Base-by-base conservation (phyloP, 441 rosid genomes). In the Pelargonium exstipulatum region DNA sequence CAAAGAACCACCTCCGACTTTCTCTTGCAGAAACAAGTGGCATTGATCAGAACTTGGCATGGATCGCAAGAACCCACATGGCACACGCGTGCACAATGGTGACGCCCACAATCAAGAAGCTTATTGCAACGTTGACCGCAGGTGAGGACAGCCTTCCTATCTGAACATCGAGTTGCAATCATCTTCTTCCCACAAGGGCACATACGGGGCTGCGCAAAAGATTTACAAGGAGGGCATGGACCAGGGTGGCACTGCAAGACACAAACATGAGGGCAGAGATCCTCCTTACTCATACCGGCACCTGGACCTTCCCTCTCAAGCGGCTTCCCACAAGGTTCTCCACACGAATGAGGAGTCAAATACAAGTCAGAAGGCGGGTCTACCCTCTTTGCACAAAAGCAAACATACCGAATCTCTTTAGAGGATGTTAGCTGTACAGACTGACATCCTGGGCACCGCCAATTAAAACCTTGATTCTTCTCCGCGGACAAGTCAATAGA, bases 371-470 rank as follows among this genome's bases (percentile, higher is more conserved):
- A 83, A 0, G 92, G 96, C 0, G 99, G 99, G 74, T 92, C 96
- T 1, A 67, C 79, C 80, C 96, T 86, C 85, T 92, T 92, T 16
- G 90, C 80, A 78, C 99, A 95, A 74, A 91, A 95, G 80, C 99
- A 95, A 73, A 76, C 78, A 76, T 92, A 95, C 1, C 71, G 84
- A 66, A 92, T 95, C 74, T 95, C 99, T 76, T 87, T 90, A 1
- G 84, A 79, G 1, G 96, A 83, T 2, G 84, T 82, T 40, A 89
- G 83, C 83, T 91, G 97, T 67, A 92, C 98, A 51, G 83, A 84
- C 72, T 92, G 98, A 73, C 99, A 95, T 37, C 99, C 99, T 0
- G 99, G 99, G 75, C 99, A 95, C 63, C 99, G 82, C 99, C 99
- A 95, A 73, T 95, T 92, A 78, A 82, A 87, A 49, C 98, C 99